A percentile compares a stretch with the other conserved stretches of the same genome.
Evolutionary conservation across 2,329 filamentous ascomycete genomes (phyloP).

Genomic region (Cryphonectria naterciae): DNA sequence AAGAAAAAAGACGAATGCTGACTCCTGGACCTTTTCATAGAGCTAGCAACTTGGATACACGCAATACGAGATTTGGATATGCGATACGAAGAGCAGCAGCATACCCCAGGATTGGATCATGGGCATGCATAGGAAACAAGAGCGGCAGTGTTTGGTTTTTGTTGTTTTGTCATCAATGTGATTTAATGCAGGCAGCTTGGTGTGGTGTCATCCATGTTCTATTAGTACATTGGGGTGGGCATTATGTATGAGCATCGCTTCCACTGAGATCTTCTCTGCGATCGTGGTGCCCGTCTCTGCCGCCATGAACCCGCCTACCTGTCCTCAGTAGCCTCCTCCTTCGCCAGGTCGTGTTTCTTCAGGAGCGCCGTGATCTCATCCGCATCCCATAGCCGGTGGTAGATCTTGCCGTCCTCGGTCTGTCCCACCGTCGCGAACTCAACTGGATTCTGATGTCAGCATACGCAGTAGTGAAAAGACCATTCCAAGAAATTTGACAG

Average conservation of each 20-base stretch:
- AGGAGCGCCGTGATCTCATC: slow-evolving; percentile 94
- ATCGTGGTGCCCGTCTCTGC: neutral
- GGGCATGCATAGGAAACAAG: neutral
- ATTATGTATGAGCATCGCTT: slow-evolving; percentile 28
- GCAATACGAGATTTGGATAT: no score
- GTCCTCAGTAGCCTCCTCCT: slow-evolving; percentile 75
- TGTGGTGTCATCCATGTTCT: slow-evolving; percentile 31
- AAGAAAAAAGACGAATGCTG: slow-evolving; percentile 23
- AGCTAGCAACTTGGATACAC: slow-evolving; percentile 3
- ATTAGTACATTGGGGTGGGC: slow-evolving; percentile 35
- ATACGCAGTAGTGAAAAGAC: slow-evolving; percentile 5
- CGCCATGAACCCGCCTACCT: slow-evolving; percentile 46
- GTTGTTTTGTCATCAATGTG: slow-evolving; percentile 13
- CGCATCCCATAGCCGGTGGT: slow-evolving; percentile 95
- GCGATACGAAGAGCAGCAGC: neutral
- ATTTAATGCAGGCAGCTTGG: slow-evolving; percentile 21
- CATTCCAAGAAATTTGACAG: accelerated
- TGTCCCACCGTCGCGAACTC: slow-evolving; percentile 98
- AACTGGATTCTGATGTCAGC: slow-evolving; percentile 58
- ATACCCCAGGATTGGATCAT: neutral
- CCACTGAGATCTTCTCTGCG: slow-evolving; percentile 10
- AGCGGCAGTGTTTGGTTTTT: neutral
- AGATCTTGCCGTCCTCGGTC: slow-evolving; percentile 94
- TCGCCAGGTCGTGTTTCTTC: slow-evolving; percentile 94
- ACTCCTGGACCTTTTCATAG: slow-evolving; percentile 21